Conservation (phyloP, 164 flowering plant genomes). For the Piper longum region DNA sequence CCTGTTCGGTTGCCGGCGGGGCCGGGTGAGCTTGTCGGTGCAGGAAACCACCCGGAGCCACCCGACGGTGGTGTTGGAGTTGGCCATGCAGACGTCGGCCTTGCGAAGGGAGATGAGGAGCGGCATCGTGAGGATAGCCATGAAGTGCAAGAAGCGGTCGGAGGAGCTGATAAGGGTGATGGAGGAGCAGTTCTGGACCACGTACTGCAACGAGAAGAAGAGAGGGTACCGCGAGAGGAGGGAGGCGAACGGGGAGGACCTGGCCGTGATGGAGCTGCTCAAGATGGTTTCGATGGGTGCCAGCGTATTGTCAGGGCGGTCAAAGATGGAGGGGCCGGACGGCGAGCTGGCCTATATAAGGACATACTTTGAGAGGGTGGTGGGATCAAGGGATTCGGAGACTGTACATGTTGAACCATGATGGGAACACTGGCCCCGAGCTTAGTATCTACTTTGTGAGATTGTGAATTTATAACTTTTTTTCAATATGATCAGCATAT, state of each 20-base stretch:
- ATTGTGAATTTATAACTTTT: too few species aligned
- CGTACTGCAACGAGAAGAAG: conserved; percentile 66
- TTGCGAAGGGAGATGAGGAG: conserved; percentile 52
- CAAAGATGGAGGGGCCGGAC: conserved; percentile 34
- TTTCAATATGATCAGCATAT: too few species aligned
- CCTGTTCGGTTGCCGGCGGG: conserved; percentile 55
- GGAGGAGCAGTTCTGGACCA: conserved; percentile 67
- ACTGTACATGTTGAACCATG: conserved; percentile 81
- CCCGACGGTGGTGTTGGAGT: conserved; percentile 48
- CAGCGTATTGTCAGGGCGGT: conserved; percentile 46
- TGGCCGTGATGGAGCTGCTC: conserved; percentile 49
- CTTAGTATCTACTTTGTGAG: conserved; percentile 67
- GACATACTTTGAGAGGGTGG: conserved; percentile 62
- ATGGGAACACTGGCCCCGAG: conserved; percentile 68
- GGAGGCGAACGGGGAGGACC: conserved; percentile 49
- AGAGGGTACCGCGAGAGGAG: conserved; percentile 49
- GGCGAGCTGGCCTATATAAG: conserved; percentile 67
- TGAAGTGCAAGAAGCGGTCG: conserved; percentile 53
- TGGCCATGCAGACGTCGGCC: conserved; percentile 46
- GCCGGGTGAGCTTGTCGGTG: conserved; percentile 44
- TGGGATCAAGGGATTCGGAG: conserved; percentile 74
- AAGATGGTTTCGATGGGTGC: conserved; percentile 69
- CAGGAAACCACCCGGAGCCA: conserved; percentile 48
- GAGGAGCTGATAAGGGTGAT: conserved; percentile 37
- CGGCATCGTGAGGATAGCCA: conserved; percentile 63